A percentile compares a stretch with the other conserved stretches of the same genome.
Conservation (phyloP, 2,329 filamentous ascomycete species). For the Colletotrichum horii region DNA sequence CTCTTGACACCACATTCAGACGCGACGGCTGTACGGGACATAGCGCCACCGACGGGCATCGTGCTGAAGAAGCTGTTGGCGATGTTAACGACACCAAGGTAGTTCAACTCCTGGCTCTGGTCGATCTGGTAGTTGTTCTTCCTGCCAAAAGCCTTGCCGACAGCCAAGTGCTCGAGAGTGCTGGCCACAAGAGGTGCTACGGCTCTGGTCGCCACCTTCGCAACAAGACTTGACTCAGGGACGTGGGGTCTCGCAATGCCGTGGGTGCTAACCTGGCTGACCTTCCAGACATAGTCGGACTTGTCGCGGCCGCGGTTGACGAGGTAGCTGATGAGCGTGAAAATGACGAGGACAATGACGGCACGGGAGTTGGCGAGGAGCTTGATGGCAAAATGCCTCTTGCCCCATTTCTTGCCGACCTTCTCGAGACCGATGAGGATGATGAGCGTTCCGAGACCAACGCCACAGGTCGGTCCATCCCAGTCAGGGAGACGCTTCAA, state of each 20-base stretch:
- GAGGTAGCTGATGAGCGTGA: constrained; percentile 67
- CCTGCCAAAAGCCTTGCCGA: constrained; percentile 67
- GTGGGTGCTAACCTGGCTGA: constrained; percentile 61
- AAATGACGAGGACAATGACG: constrained; percentile 65
- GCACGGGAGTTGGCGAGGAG: constrained; percentile 65
- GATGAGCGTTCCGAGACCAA: constrained; percentile 64
- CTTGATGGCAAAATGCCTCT: constrained; percentile 62
- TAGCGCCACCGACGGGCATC: constrained; percentile 69
- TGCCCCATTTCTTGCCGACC: constrained; percentile 66
- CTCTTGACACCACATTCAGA: constrained; percentile 67
- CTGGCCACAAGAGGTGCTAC: constrained; percentile 68
- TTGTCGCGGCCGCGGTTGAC: constrained; percentile 60
- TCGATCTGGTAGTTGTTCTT: constrained; percentile 69
- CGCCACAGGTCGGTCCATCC: constrained; percentile 68
- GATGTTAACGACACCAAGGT: constrained; percentile 66
- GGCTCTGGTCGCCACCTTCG: constrained; percentile 51
- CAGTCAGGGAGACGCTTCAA: constrained; percentile 32
- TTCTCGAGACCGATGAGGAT: constrained; percentile 63
- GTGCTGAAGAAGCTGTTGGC: constrained; percentile 69
- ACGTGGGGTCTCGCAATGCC: constrained; percentile 58
- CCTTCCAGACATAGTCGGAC: constrained; percentile 57
- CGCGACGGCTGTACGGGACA: constrained; percentile 72
- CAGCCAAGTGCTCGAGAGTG: constrained; percentile 67
- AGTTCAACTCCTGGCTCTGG: constrained; percentile 69
- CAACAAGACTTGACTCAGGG: constrained; percentile 35